Percentiles rank a stretch among this genome's conserved stretches.
Conservation (phyloP, 177 flowering plant species). For the Telopea speciosissima region DNA sequence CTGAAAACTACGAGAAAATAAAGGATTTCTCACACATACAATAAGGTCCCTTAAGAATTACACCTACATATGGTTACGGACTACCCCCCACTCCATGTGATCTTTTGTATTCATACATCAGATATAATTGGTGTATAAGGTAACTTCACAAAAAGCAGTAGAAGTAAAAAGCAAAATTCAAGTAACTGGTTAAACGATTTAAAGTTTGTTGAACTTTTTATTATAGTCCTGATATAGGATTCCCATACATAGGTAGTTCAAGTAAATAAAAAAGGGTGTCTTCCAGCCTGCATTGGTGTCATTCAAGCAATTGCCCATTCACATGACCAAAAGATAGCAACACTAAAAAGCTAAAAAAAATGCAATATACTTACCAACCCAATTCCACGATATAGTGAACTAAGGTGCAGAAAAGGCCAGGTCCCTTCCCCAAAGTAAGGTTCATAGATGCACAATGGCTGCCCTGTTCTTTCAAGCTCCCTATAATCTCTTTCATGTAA, state of each 20-base stretch:
- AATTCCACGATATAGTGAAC: slow-evolving; percentile 88
- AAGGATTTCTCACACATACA: no score
- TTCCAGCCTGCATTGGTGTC: not conserved
- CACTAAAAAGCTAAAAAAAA: not conserved
- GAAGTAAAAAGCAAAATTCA: no score
- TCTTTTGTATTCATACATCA: no score
- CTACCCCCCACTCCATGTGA: no score
- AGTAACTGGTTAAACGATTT: no score
- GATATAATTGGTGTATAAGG: no score
- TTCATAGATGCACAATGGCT: slow-evolving; percentile 88
- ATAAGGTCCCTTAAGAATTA: no score
- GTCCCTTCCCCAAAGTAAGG: slow-evolving; percentile 88
- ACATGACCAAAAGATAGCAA: not conserved
- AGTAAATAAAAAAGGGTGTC: not conserved
- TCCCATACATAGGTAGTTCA: not conserved
- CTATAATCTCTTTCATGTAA: slow-evolving; percentile 97
- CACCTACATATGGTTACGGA: no score
- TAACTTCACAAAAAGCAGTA: no score
- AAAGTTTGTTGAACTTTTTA: not conserved
- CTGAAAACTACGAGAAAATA: no score
- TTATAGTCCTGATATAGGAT: not conserved
- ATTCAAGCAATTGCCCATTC: not conserved
- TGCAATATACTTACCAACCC: slow-evolving; percentile 59
- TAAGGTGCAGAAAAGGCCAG: slow-evolving; percentile 82
- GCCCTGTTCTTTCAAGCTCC: slow-evolving; percentile 94